Evolutionary conservation across 2,329 filamentous ascomycete genomes (phyloP).

Genomic region (Metarhizium sp.): DNA sequence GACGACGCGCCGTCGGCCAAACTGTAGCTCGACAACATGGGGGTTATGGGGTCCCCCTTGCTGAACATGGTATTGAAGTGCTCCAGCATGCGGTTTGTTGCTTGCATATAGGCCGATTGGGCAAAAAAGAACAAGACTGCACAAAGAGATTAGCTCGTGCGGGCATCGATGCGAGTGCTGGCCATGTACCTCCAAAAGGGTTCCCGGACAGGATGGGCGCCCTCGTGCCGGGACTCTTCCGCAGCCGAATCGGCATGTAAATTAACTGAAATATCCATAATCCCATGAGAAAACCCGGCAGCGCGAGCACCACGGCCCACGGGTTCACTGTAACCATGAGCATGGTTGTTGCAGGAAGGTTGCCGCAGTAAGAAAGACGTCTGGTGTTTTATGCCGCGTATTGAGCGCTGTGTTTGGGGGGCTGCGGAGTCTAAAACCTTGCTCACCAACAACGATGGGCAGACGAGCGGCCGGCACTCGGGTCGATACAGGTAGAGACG

Average conservation of each 20-base stretch:
- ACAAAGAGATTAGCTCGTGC: neutral
- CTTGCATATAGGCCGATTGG: conserved; percentile 9
- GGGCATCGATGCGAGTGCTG: neutral
- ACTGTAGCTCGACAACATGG: conserved; percentile 38
- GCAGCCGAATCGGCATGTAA: conserved; percentile 5
- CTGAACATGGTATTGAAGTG: conserved; percentile 8
- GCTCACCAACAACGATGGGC: no score
- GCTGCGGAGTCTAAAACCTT: no score
- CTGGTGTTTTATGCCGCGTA: no score
- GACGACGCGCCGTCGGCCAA: conserved; percentile 51
- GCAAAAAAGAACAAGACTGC: conserved; percentile 5
- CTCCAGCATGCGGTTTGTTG: conserved; percentile 10
- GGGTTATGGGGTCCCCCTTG: neutral
- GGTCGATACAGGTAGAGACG: no score
- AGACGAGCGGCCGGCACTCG: no score
- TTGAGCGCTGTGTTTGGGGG: no score
- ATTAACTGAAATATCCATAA: conserved; percentile 5
- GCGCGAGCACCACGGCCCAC: conserved; percentile 3
- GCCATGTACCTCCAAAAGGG: conserved; percentile 5
- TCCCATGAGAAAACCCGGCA: conserved; percentile 4
- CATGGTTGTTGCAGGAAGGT: neutral
- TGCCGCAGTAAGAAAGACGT: no score
- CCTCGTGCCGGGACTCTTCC: conserved; percentile 6
- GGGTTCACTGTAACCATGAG: conserved; percentile 3
- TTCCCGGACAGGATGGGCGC: conserved; percentile 6